A percentile compares a stretch with the other conserved stretches of the same genome.
Conservation (phyloP, 352 stramenopile genomes). For the Pythium insidiosum region DNA sequence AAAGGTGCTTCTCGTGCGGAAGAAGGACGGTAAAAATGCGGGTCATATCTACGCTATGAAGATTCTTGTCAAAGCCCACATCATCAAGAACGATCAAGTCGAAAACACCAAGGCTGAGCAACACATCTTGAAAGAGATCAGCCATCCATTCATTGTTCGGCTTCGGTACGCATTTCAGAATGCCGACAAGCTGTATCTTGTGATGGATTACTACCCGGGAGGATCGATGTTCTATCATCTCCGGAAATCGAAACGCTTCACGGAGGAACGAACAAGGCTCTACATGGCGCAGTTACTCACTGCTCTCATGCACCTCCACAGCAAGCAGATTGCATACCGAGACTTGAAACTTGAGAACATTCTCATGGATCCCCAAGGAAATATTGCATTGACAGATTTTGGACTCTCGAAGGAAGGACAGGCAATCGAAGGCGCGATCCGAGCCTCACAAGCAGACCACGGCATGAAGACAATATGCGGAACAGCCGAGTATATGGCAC, state of each 20-base stretch:
- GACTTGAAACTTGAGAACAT: conserved; percentile 90
- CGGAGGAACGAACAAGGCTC: conserved; percentile 74
- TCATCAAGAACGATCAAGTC: conserved; percentile 92
- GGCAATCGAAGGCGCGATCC: conserved; percentile 72
- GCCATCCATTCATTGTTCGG: conserved; percentile 81
- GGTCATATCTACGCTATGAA: conserved; percentile 93
- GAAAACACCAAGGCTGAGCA: conserved; percentile 88
- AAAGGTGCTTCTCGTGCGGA: conserved; percentile 93
- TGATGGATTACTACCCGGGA: conserved; percentile 94
- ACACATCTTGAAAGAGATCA: conserved; percentile 88
- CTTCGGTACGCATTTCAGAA: conserved; percentile 87
- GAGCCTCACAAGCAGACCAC: conserved; percentile 61
- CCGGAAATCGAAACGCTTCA: conserved; percentile 81
- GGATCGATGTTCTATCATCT: conserved; percentile 88
- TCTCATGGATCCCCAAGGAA: conserved; percentile 81
- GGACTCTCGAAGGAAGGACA: conserved; percentile 84
- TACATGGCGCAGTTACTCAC: conserved; percentile 87
- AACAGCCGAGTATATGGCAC: conserved; percentile 86
- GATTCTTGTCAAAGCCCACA: conserved; percentile 90
- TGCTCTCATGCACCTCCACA: conserved; percentile 84
- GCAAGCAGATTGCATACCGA: conserved; percentile 85
- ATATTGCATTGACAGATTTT: conserved; percentile 86
- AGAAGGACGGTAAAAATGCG: conserved; percentile 84
- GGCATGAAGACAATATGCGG: conserved; percentile 89
- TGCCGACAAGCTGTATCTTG: conserved; percentile 92